phyloP scores from a whole-genome alignment of 768 basidiomycete species.

The Leucogyrophana mollusca region DNA sequence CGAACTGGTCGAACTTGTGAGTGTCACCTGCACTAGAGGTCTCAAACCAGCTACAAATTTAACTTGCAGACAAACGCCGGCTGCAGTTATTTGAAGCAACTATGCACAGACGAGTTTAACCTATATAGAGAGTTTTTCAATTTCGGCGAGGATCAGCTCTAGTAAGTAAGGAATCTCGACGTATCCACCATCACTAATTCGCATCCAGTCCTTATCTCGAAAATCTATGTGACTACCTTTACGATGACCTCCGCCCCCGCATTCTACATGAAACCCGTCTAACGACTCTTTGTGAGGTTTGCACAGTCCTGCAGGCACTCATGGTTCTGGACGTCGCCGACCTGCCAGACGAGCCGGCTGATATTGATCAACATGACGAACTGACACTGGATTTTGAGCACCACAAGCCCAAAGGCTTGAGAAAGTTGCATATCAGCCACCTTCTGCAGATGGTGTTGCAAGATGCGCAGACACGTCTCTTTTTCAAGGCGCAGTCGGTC shows the following conservation, averaged over 20 bases:
- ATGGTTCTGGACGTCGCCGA: slow-evolving; percentile 85
- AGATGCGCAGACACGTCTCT: slow-evolving; percentile 92
- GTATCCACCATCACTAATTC: slow-evolving; percentile 1
- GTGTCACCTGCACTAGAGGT: slow-evolving; percentile 9
- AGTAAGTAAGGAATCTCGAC: slow-evolving; percentile 53
- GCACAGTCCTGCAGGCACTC: slow-evolving; percentile 92
- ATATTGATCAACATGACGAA: slow-evolving; percentile 30
- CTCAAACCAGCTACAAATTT: slow-evolving; percentile 1
- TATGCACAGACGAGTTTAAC: slow-evolving; percentile 87
- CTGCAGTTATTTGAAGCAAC: slow-evolving; percentile 88
- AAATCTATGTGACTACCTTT: slow-evolving; percentile 88
- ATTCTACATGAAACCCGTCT: slow-evolving; percentile 92
- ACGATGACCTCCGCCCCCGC: slow-evolving; percentile 92
- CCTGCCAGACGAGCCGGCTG: slow-evolving; percentile 27
- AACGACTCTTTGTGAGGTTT: slow-evolving; percentile 88
- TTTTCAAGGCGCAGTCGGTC: slow-evolving; percentile 94
- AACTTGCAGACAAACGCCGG: slow-evolving; percentile 76
- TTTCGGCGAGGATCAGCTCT: slow-evolving; percentile 74
- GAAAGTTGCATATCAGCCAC: slow-evolving; percentile 73
- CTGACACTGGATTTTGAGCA: slow-evolving; percentile 41
- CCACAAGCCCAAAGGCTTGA: slow-evolving; percentile 40
- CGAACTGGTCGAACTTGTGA: slow-evolving; percentile 86
- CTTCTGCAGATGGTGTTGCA: slow-evolving; percentile 89
- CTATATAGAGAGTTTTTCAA: slow-evolving; percentile 86
- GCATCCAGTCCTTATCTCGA: slow-evolving; percentile 82